Evolutionary conservation across 2,329 filamentous ascomycete genomes (phyloP).

Genomic region (Fusarium abutilonis): DNA sequence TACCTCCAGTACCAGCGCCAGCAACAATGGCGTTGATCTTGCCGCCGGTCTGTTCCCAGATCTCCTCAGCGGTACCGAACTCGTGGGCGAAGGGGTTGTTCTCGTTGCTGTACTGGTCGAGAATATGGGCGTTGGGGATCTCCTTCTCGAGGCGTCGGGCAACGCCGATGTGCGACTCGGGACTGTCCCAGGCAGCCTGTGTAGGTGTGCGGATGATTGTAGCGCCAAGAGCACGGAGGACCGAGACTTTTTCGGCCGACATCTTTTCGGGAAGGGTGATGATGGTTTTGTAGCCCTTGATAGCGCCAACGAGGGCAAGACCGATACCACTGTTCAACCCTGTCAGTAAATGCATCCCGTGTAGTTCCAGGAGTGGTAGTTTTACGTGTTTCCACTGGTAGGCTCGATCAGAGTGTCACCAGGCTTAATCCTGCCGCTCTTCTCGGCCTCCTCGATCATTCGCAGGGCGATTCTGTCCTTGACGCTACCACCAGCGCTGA

Average conservation of each 20-base stretch:
- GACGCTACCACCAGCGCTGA: conserved; percentile 93
- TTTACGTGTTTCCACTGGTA: conserved; percentile 90
- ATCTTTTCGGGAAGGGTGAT: conserved; percentile 99
- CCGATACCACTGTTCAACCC: conserved; percentile 77
- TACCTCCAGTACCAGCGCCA: conserved; percentile 94
- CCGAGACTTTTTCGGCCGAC: conserved; percentile 97
- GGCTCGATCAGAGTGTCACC: conserved; percentile 98
- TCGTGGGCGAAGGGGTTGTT: conserved; percentile 97
- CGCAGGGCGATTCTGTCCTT: conserved; percentile 95
- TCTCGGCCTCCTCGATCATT: conserved; percentile 97
- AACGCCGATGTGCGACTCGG: conserved; percentile 97
- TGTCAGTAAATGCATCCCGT: conserved; percentile 1
- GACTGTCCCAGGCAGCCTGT: conserved; percentile 91
- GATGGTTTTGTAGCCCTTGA: conserved; percentile 98
- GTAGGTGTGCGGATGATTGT: conserved; percentile 98
- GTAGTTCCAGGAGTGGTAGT: background rate
- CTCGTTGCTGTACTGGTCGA: conserved; percentile 92
- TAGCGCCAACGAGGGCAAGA: conserved; percentile 88
- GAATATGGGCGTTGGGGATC: conserved; percentile 94
- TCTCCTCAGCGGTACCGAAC: conserved; percentile 92
- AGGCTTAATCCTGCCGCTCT: conserved; percentile 90
- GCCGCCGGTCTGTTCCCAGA: conserved; percentile 90
- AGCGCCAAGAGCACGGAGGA: conserved; percentile 90
- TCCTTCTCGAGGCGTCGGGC: conserved; percentile 91
- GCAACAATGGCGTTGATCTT: conserved; percentile 86